Evolutionary conservation across 352 stramenopile species (phyloP).

Genomic region (Phytopythium montanum): DNA sequence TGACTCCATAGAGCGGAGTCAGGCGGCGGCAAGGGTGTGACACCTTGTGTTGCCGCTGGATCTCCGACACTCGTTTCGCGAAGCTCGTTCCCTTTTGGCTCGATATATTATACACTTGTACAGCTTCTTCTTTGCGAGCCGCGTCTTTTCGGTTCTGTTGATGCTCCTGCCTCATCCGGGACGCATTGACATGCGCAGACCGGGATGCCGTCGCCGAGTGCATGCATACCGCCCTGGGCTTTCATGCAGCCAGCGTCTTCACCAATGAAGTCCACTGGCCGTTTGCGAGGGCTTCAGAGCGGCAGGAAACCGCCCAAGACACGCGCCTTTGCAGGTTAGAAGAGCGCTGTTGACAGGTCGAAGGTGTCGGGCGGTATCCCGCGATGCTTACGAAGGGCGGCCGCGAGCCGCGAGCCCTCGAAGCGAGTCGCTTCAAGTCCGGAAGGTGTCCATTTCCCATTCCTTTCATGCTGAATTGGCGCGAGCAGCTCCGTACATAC

Average conservation of each 20-base stretch:
- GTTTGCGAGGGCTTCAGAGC: background rate
- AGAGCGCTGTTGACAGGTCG: background rate
- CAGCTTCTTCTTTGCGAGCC: constrained; percentile 1
- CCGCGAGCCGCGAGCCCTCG: too few species aligned
- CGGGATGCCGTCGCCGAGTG: background rate
- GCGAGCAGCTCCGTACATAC: constrained; percentile 3
- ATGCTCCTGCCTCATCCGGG: background rate
- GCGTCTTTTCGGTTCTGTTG: background rate
- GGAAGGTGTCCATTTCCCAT: background rate
- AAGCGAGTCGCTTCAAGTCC: background rate
- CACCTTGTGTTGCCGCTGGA: background rate
- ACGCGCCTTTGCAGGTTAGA: background rate
- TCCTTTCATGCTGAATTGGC: too few species aligned
- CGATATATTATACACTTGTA: constrained; percentile 12
- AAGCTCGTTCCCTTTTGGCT: background rate
- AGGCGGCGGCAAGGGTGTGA: background rate
- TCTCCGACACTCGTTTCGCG: background rate
- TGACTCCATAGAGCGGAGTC: constrained; percentile 3
- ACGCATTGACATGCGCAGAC: background rate
- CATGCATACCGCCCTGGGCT: background rate
- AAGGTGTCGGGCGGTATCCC: background rate
- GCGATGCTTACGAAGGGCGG: background rate
- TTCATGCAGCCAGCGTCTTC: background rate
- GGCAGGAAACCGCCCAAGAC: background rate
- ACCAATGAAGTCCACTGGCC: background rate